Evolutionary conservation across 169 alveolate genomes (phyloP), one percentile per base, ranked within the genome.

Genomic region (Plasmodium knowlesi): DNA sequence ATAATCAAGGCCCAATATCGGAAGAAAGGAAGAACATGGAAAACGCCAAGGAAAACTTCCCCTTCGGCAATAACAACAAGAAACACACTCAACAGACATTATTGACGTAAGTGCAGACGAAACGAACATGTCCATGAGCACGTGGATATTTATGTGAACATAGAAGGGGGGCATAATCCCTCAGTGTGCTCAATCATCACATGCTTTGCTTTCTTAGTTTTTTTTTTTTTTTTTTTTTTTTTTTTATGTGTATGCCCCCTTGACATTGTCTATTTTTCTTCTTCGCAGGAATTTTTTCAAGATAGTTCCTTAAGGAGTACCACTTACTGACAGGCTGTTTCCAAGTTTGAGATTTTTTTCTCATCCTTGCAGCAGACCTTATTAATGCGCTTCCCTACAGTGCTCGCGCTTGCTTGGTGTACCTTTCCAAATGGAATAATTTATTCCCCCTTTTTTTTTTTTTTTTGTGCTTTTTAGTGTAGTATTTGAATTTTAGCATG

Each of bases 211-310:
- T 61, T 25, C 2, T n/a, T 78, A 25, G 19, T 30, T 12, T 30
- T 12, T 79, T 14, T 34, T 34, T 34, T 34, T 34, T 34, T n/a
- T n/a, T n/a, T n/a, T n/a, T 30, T 12, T 30, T 12, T 79, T 79
- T 34, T 5, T 43, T 22, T 22, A 53, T 30, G 19, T 53, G 46
- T 32, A 30, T 54, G 30, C 46, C 16, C 39, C 22, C 22, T 82
- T 1, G 34, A 37, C 54, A 39, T 28, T 57, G n/a, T 14, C 41
- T 6, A 6, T 28, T 19, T 34, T 22, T 8, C 34, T 84, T 84
- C 43, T 84, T 8, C 43, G 16, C 72, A 86, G 93, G 73, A 86
- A 86, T 39, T 76, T 86, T 86, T 76, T 86, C 43, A 86, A 54
- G 46, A 86, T n/a, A 85, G 70, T 78, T 57, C 43, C 41, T 3